Evolutionary conservation across 768 basidiomycete genomes (phyloP).

Genomic region (Sporobolomyces pararoseus): DNA sequence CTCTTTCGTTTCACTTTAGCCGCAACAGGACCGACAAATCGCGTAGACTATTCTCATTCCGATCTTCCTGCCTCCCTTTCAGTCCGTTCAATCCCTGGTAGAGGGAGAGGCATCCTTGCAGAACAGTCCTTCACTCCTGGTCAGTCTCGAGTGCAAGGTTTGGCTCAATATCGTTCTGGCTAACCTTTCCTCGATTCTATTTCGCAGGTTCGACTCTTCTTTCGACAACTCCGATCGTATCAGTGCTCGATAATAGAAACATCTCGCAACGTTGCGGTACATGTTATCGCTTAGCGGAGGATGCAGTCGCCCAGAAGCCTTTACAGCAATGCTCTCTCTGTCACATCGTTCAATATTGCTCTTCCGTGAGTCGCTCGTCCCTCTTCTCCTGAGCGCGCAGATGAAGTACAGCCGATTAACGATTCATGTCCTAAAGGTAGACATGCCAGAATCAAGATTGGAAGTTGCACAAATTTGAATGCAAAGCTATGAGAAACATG

Average conservation of each 20-base stretch:
- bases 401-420: constrained; percentile 65
- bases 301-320: constrained; percentile 46
- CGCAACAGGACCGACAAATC: no score
- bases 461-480: constrained; percentile 73
- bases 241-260: constrained; percentile 33
- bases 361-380: constrained; percentile 55
- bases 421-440: not conserved
- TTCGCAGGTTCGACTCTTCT: constrained; percentile 19
- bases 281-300: constrained; percentile 30
- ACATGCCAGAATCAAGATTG: constrained; percentile 26
- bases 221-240: constrained; percentile 28
- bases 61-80: constrained; percentile 18
- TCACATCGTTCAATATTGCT: constrained; percentile 69
- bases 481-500: constrained; percentile 59
- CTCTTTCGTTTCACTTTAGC: no score
- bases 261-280: constrained; percentile 16
- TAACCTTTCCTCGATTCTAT: no score
- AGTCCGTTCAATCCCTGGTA: not conserved
- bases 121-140: not conserved
- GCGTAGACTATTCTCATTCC: not conserved
- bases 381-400: constrained; percentile 7
- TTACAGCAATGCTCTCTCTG: constrained; percentile 74
- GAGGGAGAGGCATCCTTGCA: constrained; percentile 23
- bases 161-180: no score
- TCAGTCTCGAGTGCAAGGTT: not conserved